Percentiles rank a stretch among this genome's conserved stretches.
Evolutionary conservation across 805 yeast genomes (phyloP).

Genomic region (Zygotorulaspora sp.): DNA sequence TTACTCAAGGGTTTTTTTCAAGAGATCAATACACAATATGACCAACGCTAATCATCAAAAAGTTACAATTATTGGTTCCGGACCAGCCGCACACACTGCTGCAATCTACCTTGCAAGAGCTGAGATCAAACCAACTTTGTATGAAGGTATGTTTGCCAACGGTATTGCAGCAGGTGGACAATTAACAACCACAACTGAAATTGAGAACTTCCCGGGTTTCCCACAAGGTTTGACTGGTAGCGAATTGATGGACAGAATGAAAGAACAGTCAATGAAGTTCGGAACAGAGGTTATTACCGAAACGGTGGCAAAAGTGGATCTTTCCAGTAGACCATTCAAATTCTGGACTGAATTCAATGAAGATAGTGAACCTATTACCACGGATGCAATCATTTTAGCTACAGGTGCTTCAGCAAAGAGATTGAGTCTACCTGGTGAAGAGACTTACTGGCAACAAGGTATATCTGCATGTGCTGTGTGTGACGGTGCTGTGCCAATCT

Average conservation of each 20-base stretch:
- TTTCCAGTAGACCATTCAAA: constrained; percentile 86
- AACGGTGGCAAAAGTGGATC: constrained; percentile 88
- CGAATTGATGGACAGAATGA: constrained; percentile 90
- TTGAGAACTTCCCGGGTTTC: constrained; percentile 99
- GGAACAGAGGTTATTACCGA: constrained; percentile 95
- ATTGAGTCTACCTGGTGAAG: constrained; percentile 92
- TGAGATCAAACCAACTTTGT: constrained; percentile 86
- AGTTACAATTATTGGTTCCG: constrained; percentile 90
- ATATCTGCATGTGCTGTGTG: constrained; percentile 99
- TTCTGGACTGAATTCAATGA: constrained; percentile 96
- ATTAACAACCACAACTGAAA: constrained; percentile 96
- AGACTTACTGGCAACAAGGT: constrained; percentile 97
- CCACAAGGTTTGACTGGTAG: constrained; percentile 88
- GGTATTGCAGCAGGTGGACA: constrained; percentile 99
- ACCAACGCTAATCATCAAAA: constrained; percentile 48
- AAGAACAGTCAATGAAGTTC: constrained; percentile 76
- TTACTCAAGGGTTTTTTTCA: no score
- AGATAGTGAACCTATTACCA: constrained; percentile 83
- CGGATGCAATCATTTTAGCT: constrained; percentile 89
- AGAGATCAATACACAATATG: constrained; percentile 4
- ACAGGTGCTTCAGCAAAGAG: constrained; percentile 99
- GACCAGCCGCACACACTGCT: constrained; percentile 99
- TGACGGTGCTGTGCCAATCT: constrained; percentile 99
- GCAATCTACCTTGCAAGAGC: constrained; percentile 97
- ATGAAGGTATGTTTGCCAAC: constrained; percentile 93